Conservation (phyloP, 805 yeast species). For the Limtongozyma cylindracea region DNA sequence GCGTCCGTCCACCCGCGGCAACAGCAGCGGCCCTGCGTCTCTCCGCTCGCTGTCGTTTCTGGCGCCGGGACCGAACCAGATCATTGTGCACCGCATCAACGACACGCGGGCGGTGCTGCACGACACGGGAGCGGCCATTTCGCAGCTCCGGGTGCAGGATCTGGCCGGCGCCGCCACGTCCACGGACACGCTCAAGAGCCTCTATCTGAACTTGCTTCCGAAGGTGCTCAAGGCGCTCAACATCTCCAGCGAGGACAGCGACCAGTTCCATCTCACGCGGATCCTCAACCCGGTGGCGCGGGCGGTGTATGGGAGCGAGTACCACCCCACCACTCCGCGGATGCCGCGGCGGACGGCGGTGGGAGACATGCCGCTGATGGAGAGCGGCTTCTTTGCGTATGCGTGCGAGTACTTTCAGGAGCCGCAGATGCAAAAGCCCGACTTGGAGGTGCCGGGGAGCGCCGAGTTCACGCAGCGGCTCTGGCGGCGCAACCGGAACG, state of each 20-base stretch:
- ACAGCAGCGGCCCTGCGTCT: too few relatives aligned
- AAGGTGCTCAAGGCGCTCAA: constrained; percentile 12
- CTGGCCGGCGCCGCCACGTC: too few relatives aligned
- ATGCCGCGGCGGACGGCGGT: too few relatives aligned
- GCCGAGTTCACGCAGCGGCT: constrained; percentile 54
- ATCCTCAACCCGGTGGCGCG: constrained; percentile 13
- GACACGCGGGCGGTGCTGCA: too few relatives aligned
- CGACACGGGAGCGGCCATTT: too few relatives aligned
- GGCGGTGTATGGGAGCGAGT: constrained; percentile 14
- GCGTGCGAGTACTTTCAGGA: constrained; percentile 86
- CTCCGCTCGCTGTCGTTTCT: constrained; percentile 19
- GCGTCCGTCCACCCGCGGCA: too few relatives aligned
- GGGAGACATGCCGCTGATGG: constrained; percentile 11
- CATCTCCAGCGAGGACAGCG: constrained; percentile 15
- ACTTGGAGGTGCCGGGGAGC: constrained; percentile 81
- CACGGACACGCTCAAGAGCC: too few relatives aligned
- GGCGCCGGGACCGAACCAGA: too few relatives aligned
- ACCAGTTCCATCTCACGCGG: constrained; percentile 11
- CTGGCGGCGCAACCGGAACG: constrained; percentile 85
- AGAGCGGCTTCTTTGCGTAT: constrained; percentile 45
- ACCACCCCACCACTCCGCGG: constrained; percentile 31
- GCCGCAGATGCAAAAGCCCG: constrained; percentile 75
- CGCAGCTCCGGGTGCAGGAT: too few relatives aligned
- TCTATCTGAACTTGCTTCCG: constrained; percentile 3
- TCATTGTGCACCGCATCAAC: constrained; percentile 7